Base-by-base conservation (phyloP, 768 basidiomycete species). In the Tephrocybe sp. region DNA sequence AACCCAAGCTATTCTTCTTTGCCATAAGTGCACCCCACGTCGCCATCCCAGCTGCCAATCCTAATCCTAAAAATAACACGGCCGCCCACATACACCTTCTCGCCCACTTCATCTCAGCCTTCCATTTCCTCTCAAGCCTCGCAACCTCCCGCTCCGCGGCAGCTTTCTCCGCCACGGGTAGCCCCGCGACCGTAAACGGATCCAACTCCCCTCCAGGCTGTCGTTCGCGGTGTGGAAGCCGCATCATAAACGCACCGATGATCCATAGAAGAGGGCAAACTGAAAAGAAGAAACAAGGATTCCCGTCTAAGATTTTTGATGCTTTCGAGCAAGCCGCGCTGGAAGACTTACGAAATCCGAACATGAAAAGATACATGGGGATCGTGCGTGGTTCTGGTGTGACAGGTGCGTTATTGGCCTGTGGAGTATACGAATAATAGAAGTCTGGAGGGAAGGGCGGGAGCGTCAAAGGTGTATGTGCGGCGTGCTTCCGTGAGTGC, bases 181-280 rank as follows among this genome's bases (percentile, higher is more conserved):
- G 14, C 11, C 36, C 22, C 35, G 49, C 42, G 20, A 45, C 46
- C 26, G 42, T 20, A 14, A 32, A 52, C 14, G 59, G 56, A 34
- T 52, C 52, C 17, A 57, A 19, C 3, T n/a, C 40, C 2, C 52
- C 52, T 2, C 48, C 47, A 8, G 39, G 17, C 13, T 16, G 45
- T 10, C 52, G 38, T 5, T 54, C 45, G 1, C 35, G n/a, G 20
- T 53, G 52, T 23, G 56, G 56, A 5, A 43, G 20, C 9, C 52
- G 56, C 26, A 60, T 17, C 5, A 35, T 54, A 13, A 60, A 50
- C 6, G 56, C 36, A 14, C 59, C 59, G 1, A 54, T 36, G 1
- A 60, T 13, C 59, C 59, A 60, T 19, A 52, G 17, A 11, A 57
- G 14, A 3, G 59, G 59, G 44, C 55, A 57, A 0, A 55, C 59